These are phyloP conservation scores for Hyphopichia burtonii DNA, from an alignment of 1,139 yeast species.

Conservation along the genomic window DNA sequence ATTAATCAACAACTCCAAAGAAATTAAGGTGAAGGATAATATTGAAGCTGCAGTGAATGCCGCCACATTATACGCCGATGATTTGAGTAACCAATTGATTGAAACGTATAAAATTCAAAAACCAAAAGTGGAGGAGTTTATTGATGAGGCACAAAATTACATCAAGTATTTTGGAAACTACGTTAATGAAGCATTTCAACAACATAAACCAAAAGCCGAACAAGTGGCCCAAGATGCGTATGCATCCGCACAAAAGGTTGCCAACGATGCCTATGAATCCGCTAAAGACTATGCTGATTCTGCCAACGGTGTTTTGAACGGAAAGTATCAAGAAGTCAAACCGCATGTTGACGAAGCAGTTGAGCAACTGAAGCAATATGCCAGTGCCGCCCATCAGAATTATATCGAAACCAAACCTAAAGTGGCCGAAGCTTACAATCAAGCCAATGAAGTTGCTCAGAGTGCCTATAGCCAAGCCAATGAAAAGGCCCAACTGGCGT, in stretches of 20 bases:
- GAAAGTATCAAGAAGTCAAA: slow-evolving; percentile 6
- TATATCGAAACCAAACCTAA: neutral
- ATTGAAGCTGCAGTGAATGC: slow-evolving; percentile 18
- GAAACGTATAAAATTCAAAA: slow-evolving; percentile 9
- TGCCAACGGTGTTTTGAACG: slow-evolving; percentile 4
- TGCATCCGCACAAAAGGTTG: slow-evolving; percentile 6
- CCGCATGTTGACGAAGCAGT: slow-evolving; percentile 7
- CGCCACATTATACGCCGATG: slow-evolving; percentile 11
- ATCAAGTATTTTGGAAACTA: slow-evolving; percentile 15
- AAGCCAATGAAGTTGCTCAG: slow-evolving; percentile 7
- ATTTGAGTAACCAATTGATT: slow-evolving; percentile 6
- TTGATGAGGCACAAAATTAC: slow-evolving; percentile 13
- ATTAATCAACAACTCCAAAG: slow-evolving; percentile 12
- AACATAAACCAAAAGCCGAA: slow-evolving; percentile 9
- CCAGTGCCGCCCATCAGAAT: slow-evolving; percentile 2
- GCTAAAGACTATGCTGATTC: slow-evolving; percentile 7
- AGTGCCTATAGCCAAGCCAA: slow-evolving; percentile 2
- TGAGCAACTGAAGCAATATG: slow-evolving; percentile 3
- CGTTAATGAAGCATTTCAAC: slow-evolving; percentile 12
- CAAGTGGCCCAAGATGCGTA: slow-evolving; percentile 8
- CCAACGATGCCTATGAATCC: slow-evolving; percentile 1
- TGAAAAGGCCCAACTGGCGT: slow-evolving; percentile 8
- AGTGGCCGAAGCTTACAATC: slow-evolving; percentile 1
- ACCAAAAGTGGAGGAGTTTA: slow-evolving; percentile 18
- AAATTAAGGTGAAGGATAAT: slow-evolving; percentile 11